These are phyloP conservation scores for Begonia peltatifolia DNA, from an alignment of 306 rosid species.

Conservation along the genomic window DNA sequence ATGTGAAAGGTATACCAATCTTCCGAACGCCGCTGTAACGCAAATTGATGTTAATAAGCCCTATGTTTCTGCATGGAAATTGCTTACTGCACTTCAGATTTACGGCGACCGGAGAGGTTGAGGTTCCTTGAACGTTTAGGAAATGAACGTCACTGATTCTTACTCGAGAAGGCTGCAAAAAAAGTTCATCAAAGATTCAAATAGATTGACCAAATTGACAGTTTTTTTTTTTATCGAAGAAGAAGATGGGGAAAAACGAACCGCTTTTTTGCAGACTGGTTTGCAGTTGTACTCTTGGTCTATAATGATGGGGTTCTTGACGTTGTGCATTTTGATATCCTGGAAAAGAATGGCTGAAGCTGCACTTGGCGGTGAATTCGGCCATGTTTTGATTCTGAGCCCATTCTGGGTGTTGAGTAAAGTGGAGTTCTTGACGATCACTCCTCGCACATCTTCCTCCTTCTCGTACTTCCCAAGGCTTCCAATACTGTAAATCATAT, in stretches of 20 bases:
- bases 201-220: neutral
- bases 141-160: constrained; percentile 8
- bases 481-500: constrained; percentile 2
- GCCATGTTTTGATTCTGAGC: constrained; percentile 42
- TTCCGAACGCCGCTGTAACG: constrained; percentile 3
- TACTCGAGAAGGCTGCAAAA: constrained; percentile 8
- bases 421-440: constrained; percentile 22
- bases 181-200: neutral
- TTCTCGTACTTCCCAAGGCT: constrained; percentile 18
- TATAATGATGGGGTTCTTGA: constrained; percentile 23
- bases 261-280: constrained; percentile 6
- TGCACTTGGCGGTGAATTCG: constrained; percentile 6
- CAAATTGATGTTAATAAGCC: constrained; percentile 3
- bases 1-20: neutral
- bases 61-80: constrained; percentile 9
- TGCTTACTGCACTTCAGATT: constrained; percentile 4
- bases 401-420: constrained; percentile 17
- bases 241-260: neutral
- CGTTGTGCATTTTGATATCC: constrained; percentile 24
- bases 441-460: constrained; percentile 15
- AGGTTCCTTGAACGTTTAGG: constrained; percentile 7
- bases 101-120: constrained; percentile 1
- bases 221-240: neutral
- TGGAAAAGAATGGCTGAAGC: constrained; percentile 20
- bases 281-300: constrained; percentile 37